Conservation (phyloP, 768 basidiomycete genomes). For the Boletus rex-veris region DNA sequence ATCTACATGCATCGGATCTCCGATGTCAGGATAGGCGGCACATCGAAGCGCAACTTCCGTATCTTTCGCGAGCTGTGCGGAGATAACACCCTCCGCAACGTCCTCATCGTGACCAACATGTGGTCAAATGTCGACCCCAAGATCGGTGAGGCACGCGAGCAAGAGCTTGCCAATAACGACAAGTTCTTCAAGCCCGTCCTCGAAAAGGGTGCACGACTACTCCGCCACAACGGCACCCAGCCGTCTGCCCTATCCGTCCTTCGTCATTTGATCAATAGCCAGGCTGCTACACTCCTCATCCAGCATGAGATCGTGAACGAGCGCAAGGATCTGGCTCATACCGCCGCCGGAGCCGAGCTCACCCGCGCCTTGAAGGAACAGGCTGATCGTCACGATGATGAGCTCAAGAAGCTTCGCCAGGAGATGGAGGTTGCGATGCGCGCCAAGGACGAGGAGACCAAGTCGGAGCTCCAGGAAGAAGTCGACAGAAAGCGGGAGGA, state of each 20-base stretch:
- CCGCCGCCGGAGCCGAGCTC: conserved; percentile 52
- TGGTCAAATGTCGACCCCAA: conserved; percentile 43
- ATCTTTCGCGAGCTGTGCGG: conserved; percentile 55
- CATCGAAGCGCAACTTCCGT: conserved; percentile 48
- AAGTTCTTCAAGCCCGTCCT: conserved; percentile 53
- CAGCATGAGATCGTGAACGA: conserved; percentile 55
- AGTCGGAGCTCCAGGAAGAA: conserved; percentile 43
- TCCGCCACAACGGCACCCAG: conserved; percentile 40
- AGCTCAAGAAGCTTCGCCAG: conserved; percentile 42
- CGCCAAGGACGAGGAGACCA: conserved; percentile 45
- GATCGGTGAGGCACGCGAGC: conserved; percentile 42
- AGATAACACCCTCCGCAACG: conserved; percentile 44
- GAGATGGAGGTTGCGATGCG: conserved; percentile 47
- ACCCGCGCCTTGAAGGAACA: conserved; percentile 47
- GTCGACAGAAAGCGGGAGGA: conserved; percentile 42
- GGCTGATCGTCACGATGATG: conserved; percentile 43
- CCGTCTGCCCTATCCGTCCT: conserved; percentile 43
- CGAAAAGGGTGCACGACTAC: conserved; percentile 44
- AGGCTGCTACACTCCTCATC: conserved; percentile 46
- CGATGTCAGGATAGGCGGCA: conserved; percentile 49
- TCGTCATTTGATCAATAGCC: conserved; percentile 38
- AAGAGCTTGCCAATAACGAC: conserved; percentile 39
- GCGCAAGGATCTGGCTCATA: conserved; percentile 46
- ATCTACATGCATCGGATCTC: conserved; percentile 55
- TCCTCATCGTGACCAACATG: conserved; percentile 53